phyloP scores from a whole-genome alignment of 352 stramenopile genomes.

The Globisporangium spinosum region DNA sequence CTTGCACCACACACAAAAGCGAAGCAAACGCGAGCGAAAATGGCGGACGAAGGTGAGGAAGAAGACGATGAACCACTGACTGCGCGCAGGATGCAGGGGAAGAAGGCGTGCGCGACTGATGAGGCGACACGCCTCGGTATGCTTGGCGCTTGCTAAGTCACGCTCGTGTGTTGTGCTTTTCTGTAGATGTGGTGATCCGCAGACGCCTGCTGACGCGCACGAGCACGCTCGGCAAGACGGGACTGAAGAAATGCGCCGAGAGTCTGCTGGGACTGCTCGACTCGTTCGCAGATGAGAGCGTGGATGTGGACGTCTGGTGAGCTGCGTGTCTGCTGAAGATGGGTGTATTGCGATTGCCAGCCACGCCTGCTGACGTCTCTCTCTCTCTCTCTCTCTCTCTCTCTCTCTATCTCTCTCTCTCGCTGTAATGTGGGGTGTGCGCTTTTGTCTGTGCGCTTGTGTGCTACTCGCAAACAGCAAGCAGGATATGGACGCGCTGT shows the following conservation, averaged over 20 bases:
- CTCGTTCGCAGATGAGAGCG: constrained; percentile 52
- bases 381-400: background rate
- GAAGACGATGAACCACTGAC: background rate
- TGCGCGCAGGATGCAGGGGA: background rate
- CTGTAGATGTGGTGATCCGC: constrained; percentile 61
- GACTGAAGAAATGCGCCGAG: constrained; percentile 79
- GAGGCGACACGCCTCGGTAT: background rate
- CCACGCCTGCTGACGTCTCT: background rate
- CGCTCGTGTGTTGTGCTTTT: background rate
- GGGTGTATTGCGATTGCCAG: background rate
- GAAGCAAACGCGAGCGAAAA: constrained; percentile 14
- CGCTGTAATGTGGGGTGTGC: background rate
- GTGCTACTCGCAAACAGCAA: constrained; percentile 27
- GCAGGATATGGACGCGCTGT: constrained; percentile 65
- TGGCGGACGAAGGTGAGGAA: constrained; percentile 57
- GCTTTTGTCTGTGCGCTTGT: background rate
- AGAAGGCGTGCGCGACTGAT: background rate
- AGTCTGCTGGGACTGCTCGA: constrained; percentile 64
- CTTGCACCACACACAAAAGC: constrained; percentile 1
- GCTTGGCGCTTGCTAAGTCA: background rate
- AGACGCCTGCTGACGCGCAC: constrained; percentile 74
- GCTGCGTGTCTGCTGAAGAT: background rate
- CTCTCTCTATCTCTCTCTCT: background rate
- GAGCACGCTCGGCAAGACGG: constrained; percentile 74
- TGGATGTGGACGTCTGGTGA: constrained; percentile 51